Evolutionary conservation across 2,329 filamentous ascomycete genomes (phyloP).

Genomic region (Aspergillus nomiae): DNA sequence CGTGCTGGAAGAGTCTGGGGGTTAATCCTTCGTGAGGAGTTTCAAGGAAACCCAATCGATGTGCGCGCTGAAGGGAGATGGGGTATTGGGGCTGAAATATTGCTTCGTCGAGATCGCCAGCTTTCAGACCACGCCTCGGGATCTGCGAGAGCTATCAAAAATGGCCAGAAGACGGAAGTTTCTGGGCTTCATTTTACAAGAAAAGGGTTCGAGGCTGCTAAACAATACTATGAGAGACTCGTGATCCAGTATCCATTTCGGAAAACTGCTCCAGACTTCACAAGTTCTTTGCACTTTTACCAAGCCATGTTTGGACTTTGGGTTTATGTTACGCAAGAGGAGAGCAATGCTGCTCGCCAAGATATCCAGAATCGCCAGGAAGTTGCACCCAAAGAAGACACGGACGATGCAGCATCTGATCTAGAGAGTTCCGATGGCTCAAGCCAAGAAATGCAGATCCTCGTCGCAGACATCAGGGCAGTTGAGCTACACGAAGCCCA

Average conservation of each 20-base stretch:
- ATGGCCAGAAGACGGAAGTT: constrained; percentile 2
- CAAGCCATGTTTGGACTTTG: constrained; percentile 78
- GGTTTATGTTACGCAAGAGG: constrained; percentile 71
- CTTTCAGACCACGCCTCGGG: constrained; percentile 17
- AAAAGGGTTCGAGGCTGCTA: constrained; percentile 59
- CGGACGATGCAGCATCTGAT: constrained; percentile 31
- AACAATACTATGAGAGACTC: constrained; percentile 74
- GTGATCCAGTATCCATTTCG: constrained; percentile 76
- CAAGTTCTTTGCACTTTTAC: constrained; percentile 76
- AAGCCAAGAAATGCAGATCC: constrained; percentile 37
- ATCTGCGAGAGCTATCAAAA: constrained; percentile 2
- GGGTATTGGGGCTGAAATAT: constrained; percentile 81
- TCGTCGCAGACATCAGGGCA: constrained; percentile 42
- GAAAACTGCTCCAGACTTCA: constrained; percentile 57
- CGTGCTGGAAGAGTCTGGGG: constrained; percentile 76
- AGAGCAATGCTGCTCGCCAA: constrained; percentile 53
- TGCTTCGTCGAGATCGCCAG: constrained; percentile 61
- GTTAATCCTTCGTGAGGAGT: constrained; percentile 66
- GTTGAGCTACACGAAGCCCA: constrained; percentile 62
- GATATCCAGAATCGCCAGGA: constrained; percentile 34
- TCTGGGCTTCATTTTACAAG: constrained; percentile 41
- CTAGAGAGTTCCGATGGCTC: constrained; percentile 22
- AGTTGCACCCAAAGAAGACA: constrained; percentile 26
- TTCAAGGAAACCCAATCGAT: constrained; percentile 63
- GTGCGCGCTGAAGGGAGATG: constrained; percentile 70